Percentiles rank a stretch among this genome's conserved stretches.
Conservation (phyloP, 805 yeast species). For the Candida maltosa region DNA sequence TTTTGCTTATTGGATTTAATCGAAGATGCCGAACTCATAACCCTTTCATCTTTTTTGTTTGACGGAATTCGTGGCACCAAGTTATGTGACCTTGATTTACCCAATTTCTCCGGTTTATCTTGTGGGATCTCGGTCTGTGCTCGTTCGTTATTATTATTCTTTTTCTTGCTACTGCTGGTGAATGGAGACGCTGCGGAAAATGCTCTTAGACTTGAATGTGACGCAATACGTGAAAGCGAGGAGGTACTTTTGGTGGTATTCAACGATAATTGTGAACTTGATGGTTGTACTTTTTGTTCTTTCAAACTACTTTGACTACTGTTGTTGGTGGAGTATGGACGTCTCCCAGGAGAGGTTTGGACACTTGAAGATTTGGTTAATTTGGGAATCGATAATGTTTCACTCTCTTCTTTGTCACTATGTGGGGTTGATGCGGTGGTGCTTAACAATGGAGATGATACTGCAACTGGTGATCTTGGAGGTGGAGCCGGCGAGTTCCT, state of each 20-base stretch:
- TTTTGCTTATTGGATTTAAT: conserved; percentile 11
- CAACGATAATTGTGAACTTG: conserved; percentile 6
- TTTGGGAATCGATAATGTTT: too few species aligned
- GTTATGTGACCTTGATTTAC: too few species aligned
- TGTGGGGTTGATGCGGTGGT: background rate
- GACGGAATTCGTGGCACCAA: conserved; percentile 6
- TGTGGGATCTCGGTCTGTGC: conserved; percentile 6
- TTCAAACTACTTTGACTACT: background rate
- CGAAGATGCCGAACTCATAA: conserved; percentile 7
- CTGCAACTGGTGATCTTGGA: too few species aligned
- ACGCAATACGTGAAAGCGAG: conserved; percentile 4
- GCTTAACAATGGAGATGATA: too few species aligned
- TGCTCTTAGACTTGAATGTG: conserved; percentile 18
- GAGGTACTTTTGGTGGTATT: conserved; percentile 10
- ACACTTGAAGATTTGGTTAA: too few species aligned
- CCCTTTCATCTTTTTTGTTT: conserved; percentile 6
- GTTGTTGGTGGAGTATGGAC: background rate
- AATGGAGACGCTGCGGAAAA: conserved; percentile 28
- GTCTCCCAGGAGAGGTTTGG: too few species aligned
- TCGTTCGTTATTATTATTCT: conserved; percentile 7
- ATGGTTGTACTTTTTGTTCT: background rate
- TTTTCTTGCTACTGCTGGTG: conserved; percentile 16
- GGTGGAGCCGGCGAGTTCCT: background rate
- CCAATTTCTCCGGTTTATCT: conserved; percentile 5
- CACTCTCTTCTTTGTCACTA: too few species aligned